Evolutionary conservation across 106 monocot genomes (phyloP).

Genomic region (Dioscorea zingiberensis): DNA sequence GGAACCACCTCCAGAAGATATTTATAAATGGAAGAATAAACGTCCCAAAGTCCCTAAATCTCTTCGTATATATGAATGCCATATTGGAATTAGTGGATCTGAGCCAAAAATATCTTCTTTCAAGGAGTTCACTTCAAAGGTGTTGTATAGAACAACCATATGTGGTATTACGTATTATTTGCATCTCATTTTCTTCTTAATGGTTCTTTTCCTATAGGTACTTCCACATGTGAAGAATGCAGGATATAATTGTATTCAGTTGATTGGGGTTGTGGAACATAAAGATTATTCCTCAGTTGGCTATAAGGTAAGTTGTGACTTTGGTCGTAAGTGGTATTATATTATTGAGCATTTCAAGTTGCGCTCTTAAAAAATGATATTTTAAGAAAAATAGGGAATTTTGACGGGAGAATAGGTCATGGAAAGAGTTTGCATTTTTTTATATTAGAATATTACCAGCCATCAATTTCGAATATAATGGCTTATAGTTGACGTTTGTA

Average conservation of each 20-base stretch:
- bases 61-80: conserved; percentile 94
- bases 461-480: too few relatives aligned
- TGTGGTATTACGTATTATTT: background rate
- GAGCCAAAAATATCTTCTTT: conserved; percentile 84
- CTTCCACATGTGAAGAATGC: conserved; percentile 82
- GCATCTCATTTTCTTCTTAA: background rate
- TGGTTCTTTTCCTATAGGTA: conserved; percentile 29
- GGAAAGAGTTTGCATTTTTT: too few relatives aligned
- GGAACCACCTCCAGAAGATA: conserved; percentile 86
- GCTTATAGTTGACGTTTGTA: too few relatives aligned
- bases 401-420: background rate
- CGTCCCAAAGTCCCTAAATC: conserved; percentile 62
- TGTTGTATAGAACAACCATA: conserved; percentile 4
- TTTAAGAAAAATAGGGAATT: background rate
- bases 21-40: conserved; percentile 69
- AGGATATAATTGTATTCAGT: conserved; percentile 90
- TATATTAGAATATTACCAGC: too few relatives aligned
- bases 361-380: background rate
- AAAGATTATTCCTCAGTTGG: conserved; percentile 97
- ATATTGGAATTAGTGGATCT: conserved; percentile 88
- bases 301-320: conserved; percentile 58
- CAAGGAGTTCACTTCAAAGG: conserved; percentile 77
- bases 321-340: background rate
- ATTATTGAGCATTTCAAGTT: background rate
- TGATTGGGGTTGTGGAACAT: conserved; percentile 82